Evolutionary conservation across 1,284 basidiomycete species (phyloP), one percentile per base, ranked within the genome.

Genomic region (Earliella scabrosa): DNA sequence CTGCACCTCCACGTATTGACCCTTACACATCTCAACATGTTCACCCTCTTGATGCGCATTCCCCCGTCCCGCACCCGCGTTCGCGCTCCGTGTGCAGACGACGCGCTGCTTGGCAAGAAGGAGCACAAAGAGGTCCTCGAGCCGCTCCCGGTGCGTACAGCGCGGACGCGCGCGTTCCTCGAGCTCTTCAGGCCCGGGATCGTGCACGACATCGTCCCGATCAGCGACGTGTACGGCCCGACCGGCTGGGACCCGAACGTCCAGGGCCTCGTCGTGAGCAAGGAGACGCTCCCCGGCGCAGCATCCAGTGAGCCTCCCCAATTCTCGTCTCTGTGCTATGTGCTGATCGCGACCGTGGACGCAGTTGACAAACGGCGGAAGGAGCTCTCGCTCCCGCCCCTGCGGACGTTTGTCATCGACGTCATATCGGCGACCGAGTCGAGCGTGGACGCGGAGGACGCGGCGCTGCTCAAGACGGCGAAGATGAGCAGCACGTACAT

Each of bases 401-500:
- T 97, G 23, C 73, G 83, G 49, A 80, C 86, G 0, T 92, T 90
- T 65, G 79, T 92, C 34, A 94, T 97, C 66, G 91, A 95, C 70
- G 93, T 97, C 59, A 95, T 97, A 61, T 91, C 90, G 0, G 75
- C 87, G 26, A 81, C 78, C 11, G 70, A 73, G 50, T 74, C 77
- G 11, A 83, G 76, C 54, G 72, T 88, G 21, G 85, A 85, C 53
- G 78, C 80, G 51, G 79, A 80, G 29, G 88, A 94, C 67, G 79
- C 83, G 27, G 85, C 85, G 47, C 73, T 82, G 67, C 73, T 96
- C 56, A 87, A 87, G 68, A 78, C 83, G 61, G 80, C 86, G 36
- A 97, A 97, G 78, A 86, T 97, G 83, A 94, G 95, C 68, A 95
- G 93, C 70, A 95, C 93, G 8, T 90, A 82, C 59, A 95, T 97